A percentile compares a stretch with the other conserved stretches of the same genome.
phyloP scores from a whole-genome alignment of 306 rosid genomes.

The Gynostemma pentaphyllum region DNA sequence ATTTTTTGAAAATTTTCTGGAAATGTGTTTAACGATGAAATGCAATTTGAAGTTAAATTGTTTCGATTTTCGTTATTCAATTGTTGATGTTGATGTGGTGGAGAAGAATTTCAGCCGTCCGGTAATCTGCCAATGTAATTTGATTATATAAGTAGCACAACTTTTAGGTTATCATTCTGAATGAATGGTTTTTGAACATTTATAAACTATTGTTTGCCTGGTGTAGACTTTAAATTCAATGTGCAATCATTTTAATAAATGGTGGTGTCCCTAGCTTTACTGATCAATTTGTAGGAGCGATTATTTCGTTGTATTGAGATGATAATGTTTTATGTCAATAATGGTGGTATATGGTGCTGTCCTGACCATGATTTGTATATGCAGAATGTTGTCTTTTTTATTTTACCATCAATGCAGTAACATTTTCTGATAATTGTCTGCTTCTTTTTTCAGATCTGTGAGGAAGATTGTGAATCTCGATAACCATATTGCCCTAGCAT shows the following conservation, averaged over 20 bases:
- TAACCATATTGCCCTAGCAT: conserved; percentile 66
- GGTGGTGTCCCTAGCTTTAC: neutral
- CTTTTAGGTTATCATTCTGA: neutral
- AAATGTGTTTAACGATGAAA: no score
- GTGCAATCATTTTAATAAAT: neutral
- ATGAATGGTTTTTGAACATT: no score
- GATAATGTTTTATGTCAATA: neutral
- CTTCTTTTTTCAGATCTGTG: conserved; percentile 30
- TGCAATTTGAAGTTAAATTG: neutral
- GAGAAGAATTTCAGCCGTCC: neutral
- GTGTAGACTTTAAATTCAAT: neutral
- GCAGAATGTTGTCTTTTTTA: neutral
- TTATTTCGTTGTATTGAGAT: neutral
- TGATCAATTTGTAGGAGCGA: neutral
- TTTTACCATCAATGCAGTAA: neutral
- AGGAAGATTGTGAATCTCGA: conserved; percentile 56
- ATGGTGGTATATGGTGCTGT: neutral
- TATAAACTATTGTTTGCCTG: neutral
- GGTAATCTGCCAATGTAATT: neutral
- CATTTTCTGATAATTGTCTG: neutral
- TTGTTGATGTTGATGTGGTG: neutral
- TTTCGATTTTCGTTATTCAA: neutral
- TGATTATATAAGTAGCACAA: neutral
- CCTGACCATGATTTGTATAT: neutral
- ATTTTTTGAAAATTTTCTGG: no score